Base-by-base conservation (phyloP, 1,284 basidiomycete genomes). In the Ceratobasidium sp. region DNA sequence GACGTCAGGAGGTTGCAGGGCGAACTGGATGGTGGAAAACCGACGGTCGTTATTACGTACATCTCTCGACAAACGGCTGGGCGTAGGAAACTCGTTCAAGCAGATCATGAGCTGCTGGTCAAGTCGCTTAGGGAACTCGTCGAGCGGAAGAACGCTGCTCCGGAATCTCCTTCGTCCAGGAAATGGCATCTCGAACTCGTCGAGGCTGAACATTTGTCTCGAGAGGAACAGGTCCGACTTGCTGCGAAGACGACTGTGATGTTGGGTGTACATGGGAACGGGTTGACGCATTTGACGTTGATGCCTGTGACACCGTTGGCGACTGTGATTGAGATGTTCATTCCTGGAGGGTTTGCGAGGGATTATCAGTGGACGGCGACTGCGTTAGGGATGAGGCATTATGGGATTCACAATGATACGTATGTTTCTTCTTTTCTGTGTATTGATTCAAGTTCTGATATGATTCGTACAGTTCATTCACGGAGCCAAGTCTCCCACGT, bases 371-470 rank as follows among this genome's bases (percentile, higher is more conserved):
- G 64, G 66, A 76, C 76, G 14, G 56, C 83, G 2, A 78, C 81
- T 33, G 83, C 83, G 0, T 78, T 85, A 8, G 83, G 83, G 4
- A 81, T 85, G 63, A 80, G 77, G 6, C 82, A 85, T 77, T 85
- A 82, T 76, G 84, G 83, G 31, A 69, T 76, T 9, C 50, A 57
- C 24, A 62, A 73, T 19, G 47, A 53, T 36, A 62, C 50, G 67
- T 72, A 29, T n/a, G 59, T 47, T 36, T 29, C 27, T 19, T 54
- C 3, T 41, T 1, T 27, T 9, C 0, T 15, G n/a, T 14, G n/a
- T 48, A 9, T 27, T 36, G 6, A 36, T 27, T 1, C 27, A 3
- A 45, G 47, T 73, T 11, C 45, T 72, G 17, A 54, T 36, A 14
- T 47, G 41, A 7, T n/a, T 4, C 50, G n/a, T 24, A 24, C 62